Evolutionary conservation across 805 yeast species (phyloP).

Genomic region (Metschnikowia corniflorae): DNA sequence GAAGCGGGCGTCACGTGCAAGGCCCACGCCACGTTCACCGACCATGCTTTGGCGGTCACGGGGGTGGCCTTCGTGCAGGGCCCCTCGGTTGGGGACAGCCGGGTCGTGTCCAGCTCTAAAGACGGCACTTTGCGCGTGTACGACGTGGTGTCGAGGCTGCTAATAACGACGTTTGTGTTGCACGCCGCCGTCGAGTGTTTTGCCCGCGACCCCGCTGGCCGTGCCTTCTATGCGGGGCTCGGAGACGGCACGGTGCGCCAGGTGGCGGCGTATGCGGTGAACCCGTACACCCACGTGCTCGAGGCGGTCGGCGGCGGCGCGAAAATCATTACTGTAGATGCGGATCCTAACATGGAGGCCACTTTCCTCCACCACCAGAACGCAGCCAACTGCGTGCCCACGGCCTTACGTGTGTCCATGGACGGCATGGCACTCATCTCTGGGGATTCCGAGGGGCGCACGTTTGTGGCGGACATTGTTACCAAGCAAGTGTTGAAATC

Average conservation of each 20-base stretch:
- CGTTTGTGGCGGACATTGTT: slow-evolving; percentile 62
- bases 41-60: slow-evolving; percentile 55
- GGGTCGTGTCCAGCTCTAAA: slow-evolving; percentile 62
- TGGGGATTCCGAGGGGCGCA: slow-evolving; percentile 72
- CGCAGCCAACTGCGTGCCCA: slow-evolving; percentile 30
- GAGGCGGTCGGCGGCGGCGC: slow-evolving; percentile 62
- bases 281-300: slow-evolving; percentile 37
- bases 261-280: slow-evolving; percentile 47
- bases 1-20: slow-evolving; percentile 39
- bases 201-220: slow-evolving; percentile 72
- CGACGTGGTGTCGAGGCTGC: slow-evolving; percentile 43
- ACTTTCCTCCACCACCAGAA: slow-evolving; percentile 51
- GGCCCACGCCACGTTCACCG: slow-evolving; percentile 58
- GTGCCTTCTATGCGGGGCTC: slow-evolving; percentile 70
- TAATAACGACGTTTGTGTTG: slow-evolving; percentile 71
- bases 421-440: slow-evolving; percentile 73
- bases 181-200: slow-evolving; percentile 55
- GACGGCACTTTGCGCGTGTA: slow-evolving; percentile 77
- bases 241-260: slow-evolving; percentile 56
- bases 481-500: slow-evolving; percentile 66
- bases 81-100: slow-evolving; percentile 57
- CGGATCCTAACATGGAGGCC: slow-evolving; percentile 45
- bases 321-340: slow-evolving; percentile 47
- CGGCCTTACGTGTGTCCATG: slow-evolving; percentile 56
- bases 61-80: slow-evolving; percentile 43